These are phyloP conservation scores for Suillus occidentalis DNA, from an alignment of 768 basidiomycete genomes.

Conservation along the genomic window DNA sequence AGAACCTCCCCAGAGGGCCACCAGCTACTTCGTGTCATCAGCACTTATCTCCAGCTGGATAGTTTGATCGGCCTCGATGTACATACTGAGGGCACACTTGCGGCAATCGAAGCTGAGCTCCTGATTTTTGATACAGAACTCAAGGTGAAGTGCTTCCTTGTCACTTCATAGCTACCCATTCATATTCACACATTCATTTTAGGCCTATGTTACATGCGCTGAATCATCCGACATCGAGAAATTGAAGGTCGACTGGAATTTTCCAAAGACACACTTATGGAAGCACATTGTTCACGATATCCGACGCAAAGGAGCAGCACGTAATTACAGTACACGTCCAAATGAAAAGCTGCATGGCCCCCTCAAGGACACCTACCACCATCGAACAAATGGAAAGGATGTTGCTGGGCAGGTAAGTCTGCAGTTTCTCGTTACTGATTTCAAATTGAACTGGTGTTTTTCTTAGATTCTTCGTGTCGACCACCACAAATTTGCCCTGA, in stretches of 20 bases:
- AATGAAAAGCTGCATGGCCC: slow-evolving; percentile 34
- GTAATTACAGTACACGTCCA: slow-evolving; percentile 33
- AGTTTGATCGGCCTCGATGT: slow-evolving; percentile 31
- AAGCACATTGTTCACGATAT: slow-evolving; percentile 36
- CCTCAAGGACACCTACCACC: slow-evolving; percentile 28
- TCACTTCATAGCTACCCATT: not conserved
- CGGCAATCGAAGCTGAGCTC: slow-evolving; percentile 18
- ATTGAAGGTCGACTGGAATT: slow-evolving; percentile 33
- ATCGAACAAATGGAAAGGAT: slow-evolving; percentile 35
- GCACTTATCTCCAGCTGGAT: slow-evolving; percentile 32
- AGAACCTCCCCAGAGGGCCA: slow-evolving; percentile 18
- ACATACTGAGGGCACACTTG: slow-evolving; percentile 32
- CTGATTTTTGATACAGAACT: slow-evolving; percentile 18
- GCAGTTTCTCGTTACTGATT: not conserved
- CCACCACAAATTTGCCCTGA: slow-evolving; percentile 10
- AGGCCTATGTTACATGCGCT: not conserved
- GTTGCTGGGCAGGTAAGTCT: slow-evolving; percentile 30
- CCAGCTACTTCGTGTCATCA: slow-evolving; percentile 27
- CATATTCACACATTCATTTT: not conserved
- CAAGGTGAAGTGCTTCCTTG: slow-evolving; percentile 19
- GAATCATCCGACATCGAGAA: not conserved
- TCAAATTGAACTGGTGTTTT: not conserved
- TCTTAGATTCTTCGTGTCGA: slow-evolving; percentile 16
- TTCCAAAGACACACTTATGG: slow-evolving; percentile 37
- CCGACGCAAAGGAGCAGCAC: slow-evolving; percentile 27